Conservation (phyloP, 1,139 yeast genomes). For the Geotrichum cucujoidarum region DNA sequence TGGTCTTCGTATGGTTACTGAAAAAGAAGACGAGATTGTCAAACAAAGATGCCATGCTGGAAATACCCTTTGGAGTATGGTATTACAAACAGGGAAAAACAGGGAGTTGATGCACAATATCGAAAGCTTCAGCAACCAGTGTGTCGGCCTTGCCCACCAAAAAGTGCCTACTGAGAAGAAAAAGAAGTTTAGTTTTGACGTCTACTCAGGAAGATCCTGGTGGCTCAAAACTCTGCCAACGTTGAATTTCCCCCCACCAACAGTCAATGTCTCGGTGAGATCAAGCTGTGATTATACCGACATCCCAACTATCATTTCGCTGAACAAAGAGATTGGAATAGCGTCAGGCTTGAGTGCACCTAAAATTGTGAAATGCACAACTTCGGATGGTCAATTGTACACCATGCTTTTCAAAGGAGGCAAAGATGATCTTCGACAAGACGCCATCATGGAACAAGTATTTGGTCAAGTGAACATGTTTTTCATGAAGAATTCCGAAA, state of each 20-base stretch:
- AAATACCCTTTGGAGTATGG: constrained; percentile 19
- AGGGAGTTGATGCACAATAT: constrained; percentile 40
- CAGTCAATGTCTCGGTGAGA: constrained; percentile 45
- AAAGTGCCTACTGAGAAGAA: constrained; percentile 10
- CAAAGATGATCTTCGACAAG: constrained; percentile 89
- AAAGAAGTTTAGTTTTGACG: constrained; percentile 11
- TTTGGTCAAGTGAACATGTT: constrained; percentile 81
- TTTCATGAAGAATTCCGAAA: constrained; percentile 51
- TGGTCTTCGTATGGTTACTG: constrained; percentile 28
- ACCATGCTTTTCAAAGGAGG: constrained; percentile 73
- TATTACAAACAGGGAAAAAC: constrained; percentile 6
- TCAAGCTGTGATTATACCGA: constrained; percentile 45
- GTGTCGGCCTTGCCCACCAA: constrained; percentile 46
- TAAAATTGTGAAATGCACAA: constrained; percentile 55
- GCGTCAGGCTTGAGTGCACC: constrained; percentile 88
- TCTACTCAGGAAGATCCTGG: constrained; percentile 36
- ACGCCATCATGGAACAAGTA: constrained; percentile 96
- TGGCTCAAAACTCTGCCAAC: constrained; percentile 50
- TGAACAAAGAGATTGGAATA: constrained; percentile 47
- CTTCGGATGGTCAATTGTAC: constrained; percentile 55
- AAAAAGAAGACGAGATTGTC: constrained; percentile 15
- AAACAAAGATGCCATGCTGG: constrained; percentile 25
- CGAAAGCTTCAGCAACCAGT: constrained; percentile 47
- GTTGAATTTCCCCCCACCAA: constrained; percentile 62
- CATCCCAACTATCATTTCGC: constrained; percentile 46